Conservation (phyloP, 352 stramenopile genomes). For the Pythium apleroticum region DNA sequence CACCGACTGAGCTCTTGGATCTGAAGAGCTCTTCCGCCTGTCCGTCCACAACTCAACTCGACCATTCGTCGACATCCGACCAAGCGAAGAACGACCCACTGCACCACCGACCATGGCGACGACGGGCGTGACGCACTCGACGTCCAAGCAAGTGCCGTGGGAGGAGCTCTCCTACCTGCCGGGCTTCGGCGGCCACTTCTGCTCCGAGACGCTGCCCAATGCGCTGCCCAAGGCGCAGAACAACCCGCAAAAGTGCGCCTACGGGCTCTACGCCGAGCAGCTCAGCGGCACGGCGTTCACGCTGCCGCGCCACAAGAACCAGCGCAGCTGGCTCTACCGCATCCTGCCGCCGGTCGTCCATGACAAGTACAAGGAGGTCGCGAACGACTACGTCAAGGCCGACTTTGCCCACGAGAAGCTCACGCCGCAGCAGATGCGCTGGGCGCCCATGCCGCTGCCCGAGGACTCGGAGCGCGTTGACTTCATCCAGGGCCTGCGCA, state of each 20-base stretch:
- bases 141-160: conserved; percentile 38
- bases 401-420: conserved; percentile 72
- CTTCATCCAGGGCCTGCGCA: conserved; percentile 90
- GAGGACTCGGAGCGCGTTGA: conserved; percentile 51
- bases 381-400: conserved; percentile 53
- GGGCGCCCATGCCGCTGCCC: conserved; percentile 85
- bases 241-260: conserved; percentile 93
- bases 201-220: conserved; percentile 88
- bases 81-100: neutral
- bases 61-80: conserved; percentile 4
- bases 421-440: conserved; percentile 92
- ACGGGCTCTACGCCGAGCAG: conserved; percentile 94
- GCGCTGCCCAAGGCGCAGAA: conserved; percentile 93
- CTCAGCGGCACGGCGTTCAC: conserved; percentile 97
- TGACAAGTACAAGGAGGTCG: conserved; percentile 56
- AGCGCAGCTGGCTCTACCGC: conserved; percentile 93
- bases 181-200: conserved; percentile 94
- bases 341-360: conserved; percentile 88
- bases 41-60: neutral
- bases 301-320: conserved; percentile 84
- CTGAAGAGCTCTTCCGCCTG: neutral
- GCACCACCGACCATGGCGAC: neutral
- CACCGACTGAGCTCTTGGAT: conserved; percentile 1
- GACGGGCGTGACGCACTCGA: conserved; percentile 22
- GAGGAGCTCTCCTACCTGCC: conserved; percentile 81